Conservation (phyloP, 2,329 filamentous ascomycete species). For the Pseudonectria foliicola region DNA sequence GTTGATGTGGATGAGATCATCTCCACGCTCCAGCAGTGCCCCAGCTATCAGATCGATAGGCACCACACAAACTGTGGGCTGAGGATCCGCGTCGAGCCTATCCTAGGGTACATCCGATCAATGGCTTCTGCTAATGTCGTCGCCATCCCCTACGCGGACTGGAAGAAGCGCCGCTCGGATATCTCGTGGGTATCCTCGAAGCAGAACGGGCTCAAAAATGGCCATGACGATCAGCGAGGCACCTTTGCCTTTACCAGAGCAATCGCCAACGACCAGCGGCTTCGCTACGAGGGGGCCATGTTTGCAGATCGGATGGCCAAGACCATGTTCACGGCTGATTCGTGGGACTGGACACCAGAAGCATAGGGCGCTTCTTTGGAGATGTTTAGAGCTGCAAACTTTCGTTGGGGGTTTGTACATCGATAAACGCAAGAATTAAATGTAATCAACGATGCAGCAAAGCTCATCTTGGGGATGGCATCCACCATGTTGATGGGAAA, state of each 20-base stretch:
- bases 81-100: constrained; percentile 55
- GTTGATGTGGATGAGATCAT: constrained; percentile 58
- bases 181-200: constrained; percentile 33
- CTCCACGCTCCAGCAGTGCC: constrained; percentile 55
- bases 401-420: too few relatives aligned
- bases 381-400: neutral
- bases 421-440: too few relatives aligned
- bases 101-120: constrained; percentile 57
- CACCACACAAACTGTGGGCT: constrained; percentile 69
- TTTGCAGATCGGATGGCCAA: constrained; percentile 45
- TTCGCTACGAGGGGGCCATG: constrained; percentile 42
- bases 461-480: too few relatives aligned
- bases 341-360: constrained; percentile 56
- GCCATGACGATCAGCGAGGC: constrained; percentile 10
- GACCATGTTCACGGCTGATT: constrained; percentile 46
- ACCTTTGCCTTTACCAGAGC: constrained; percentile 45
- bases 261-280: constrained; percentile 41
- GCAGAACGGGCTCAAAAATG: constrained; percentile 7
- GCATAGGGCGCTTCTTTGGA: constrained; percentile 7
- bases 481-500: too few relatives aligned
- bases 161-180: constrained; percentile 35
- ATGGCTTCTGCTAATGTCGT: constrained; percentile 44
- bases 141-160: constrained; percentile 36
- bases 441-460: too few relatives aligned
- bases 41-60: constrained; percentile 66